Evolutionary conservation across 1,284 basidiomycete genomes (phyloP).

Genomic region (Amylostereum areolatum): DNA sequence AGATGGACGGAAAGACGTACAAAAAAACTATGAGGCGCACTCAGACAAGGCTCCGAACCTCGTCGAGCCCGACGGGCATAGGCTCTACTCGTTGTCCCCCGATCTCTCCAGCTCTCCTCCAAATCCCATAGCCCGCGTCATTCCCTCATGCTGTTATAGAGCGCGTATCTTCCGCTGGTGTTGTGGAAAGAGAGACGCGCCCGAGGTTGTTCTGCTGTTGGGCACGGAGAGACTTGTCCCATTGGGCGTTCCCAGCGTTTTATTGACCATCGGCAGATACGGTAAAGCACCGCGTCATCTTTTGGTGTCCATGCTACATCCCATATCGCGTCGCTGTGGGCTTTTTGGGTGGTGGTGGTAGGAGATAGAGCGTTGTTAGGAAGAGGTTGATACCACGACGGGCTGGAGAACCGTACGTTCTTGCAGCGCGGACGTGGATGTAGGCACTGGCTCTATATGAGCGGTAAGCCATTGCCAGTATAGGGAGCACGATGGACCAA

Average conservation of each 20-base stretch:
- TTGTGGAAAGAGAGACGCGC: constrained; percentile 64
- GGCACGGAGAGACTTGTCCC: constrained; percentile 58
- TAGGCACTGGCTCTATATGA: constrained; percentile 66
- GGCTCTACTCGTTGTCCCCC: constrained; percentile 67
- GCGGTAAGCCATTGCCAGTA: no score
- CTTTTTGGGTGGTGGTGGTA: constrained; percentile 43
- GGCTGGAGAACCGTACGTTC: constrained; percentile 49
- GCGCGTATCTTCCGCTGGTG: constrained; percentile 52
- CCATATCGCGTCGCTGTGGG: constrained; percentile 81
- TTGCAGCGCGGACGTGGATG: constrained; percentile 61
- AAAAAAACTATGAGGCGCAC: constrained; percentile 8
- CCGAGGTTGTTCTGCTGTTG: constrained; percentile 71
- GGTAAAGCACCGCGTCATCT: constrained; percentile 58
- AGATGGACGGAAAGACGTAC: constrained; percentile 2
- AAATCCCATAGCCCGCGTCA: constrained; percentile 70
- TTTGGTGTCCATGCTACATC: constrained; percentile 66
- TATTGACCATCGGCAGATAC: constrained; percentile 71
- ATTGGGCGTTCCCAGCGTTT: constrained; percentile 60
- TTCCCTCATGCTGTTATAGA: constrained; percentile 81
- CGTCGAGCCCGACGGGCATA: constrained; percentile 49
- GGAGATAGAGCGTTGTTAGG: constrained; percentile 6
- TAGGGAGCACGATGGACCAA: no score
- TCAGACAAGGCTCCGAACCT: constrained; percentile 66
- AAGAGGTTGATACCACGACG: constrained; percentile 8
- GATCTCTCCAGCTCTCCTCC: constrained; percentile 46